phyloP scores from a whole-genome alignment of 345 rosid genomes.

The Syzygium oleosum region DNA sequence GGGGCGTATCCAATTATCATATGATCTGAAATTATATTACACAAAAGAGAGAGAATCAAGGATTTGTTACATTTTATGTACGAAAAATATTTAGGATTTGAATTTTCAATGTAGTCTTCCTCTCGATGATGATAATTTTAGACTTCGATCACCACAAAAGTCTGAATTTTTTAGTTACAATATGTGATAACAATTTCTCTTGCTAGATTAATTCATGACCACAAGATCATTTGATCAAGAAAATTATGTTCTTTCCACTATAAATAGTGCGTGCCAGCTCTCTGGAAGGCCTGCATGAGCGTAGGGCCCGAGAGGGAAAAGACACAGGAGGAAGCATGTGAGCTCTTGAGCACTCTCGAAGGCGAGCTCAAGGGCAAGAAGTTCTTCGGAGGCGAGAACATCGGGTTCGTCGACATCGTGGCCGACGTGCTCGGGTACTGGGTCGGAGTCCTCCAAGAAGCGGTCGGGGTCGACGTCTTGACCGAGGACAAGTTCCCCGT shows the following conservation, averaged over 20 bases:
- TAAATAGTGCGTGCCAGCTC: background rate
- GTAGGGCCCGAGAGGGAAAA: background rate
- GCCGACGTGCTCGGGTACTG: background rate
- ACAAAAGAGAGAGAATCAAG: background rate
- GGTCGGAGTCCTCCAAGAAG: conserved; percentile 6
- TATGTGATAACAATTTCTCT: background rate
- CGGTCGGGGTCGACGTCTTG: background rate
- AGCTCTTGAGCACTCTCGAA: background rate
- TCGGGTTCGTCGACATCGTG: conserved; percentile 5
- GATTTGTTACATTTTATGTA: background rate
- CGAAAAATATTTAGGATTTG: background rate
- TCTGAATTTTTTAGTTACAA: background rate
- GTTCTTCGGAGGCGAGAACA: conserved; percentile 11
- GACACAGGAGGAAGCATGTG: background rate
- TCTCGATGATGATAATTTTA: background rate
- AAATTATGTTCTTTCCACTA: background rate
- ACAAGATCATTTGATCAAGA: background rate
- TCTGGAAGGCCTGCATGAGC: background rate
- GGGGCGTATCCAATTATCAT: background rate
- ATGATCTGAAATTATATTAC: background rate
- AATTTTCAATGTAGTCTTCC: background rate
- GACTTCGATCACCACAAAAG: background rate
- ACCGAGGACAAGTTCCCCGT: conserved; percentile 3
- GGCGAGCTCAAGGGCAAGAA: conserved; percentile 2
- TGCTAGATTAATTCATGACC: background rate